Evolutionary conservation across 139 green algal species (phyloP).

Genomic region (Axilococcus clingmanii): DNA sequence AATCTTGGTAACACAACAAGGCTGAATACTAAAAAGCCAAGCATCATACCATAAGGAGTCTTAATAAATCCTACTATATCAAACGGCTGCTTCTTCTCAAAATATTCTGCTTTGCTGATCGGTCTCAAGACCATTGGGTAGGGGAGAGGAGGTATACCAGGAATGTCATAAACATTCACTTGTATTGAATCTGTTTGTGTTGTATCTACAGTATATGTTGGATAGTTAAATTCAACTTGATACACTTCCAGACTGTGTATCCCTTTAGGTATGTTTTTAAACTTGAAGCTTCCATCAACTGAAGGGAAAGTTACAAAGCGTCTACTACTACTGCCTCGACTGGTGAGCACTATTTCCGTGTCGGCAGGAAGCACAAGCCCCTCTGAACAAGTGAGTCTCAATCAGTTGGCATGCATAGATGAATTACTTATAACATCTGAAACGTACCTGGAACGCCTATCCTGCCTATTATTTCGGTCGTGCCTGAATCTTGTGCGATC

Average conservation of each 20-base stretch:
- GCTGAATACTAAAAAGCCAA: slow-evolving; percentile 17
- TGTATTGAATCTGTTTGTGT: background rate
- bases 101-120: background rate
- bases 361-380: background rate
- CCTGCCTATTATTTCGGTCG: too few species aligned
- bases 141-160: background rate
- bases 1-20: slow-evolving; percentile 34
- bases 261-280: slow-evolving; percentile 24
- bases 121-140: background rate
- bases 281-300: slow-evolving; percentile 28
- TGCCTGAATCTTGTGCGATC: too few species aligned
- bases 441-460: too few species aligned
- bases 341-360: slow-evolving; percentile 16
- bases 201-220: background rate
- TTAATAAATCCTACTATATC: slow-evolving; percentile 31
- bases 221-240: slow-evolving; percentile 16
- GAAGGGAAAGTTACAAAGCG: slow-evolving; percentile 3
- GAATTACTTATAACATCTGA: too few species aligned
- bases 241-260: slow-evolving; percentile 25
- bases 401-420: too few species aligned
- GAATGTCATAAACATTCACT: background rate
- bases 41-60: slow-evolving; percentile 44
- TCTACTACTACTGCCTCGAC: slow-evolving; percentile 6
- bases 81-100: slow-evolving; percentile 30
- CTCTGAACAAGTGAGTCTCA: background rate